Base-by-base conservation (phyloP, 768 basidiomycete genomes). In the Macrolepiota dolichaula region DNA sequence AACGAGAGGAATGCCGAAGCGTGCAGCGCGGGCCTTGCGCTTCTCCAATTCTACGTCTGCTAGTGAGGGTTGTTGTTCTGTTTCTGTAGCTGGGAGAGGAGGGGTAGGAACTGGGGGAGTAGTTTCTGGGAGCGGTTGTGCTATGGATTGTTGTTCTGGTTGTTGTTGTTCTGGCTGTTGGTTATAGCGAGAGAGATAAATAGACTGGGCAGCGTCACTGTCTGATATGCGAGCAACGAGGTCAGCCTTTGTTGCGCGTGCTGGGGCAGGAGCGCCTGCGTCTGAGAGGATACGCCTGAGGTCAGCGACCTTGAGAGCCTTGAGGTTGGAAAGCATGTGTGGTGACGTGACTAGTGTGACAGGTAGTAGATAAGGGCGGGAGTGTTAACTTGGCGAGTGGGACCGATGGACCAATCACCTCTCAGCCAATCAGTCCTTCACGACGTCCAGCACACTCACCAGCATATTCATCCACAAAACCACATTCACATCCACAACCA, bases 231-330 rank as follows among this genome's bases (percentile, higher is more conserved):
- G 82, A 32, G 84, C 70, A 64, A 90, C 81, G 69, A 92, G 85
- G 65, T 89, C 89, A 0, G 74, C 68, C 72, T 91, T 92, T 69
- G 81, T 88, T 5, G 83, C 78, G 69, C 85, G 86, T 66, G 81
- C 73, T 0, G 84, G 80, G 36, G 78, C 70, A 4, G 81, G 51
- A 57, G 84, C 74, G 37, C 69, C 61, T 22, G 87, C 88, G 50
- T 76, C 78, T 55, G 76, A 46, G 68, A 90, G 83, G 62, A 90
- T 81, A 59, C 82, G 78, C 67, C 76, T 85, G 71, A 91, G 84
- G 65, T 91, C 88, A 37, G 81, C 79, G 69, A 89, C 89, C 72
- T 88, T 89, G 76, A 91, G 84, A 0, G 85, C 73, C 72, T 85
- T 86, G 62, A 77, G 75, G 68, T 78, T 75, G 27, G 69, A 36